phyloP scores from a whole-genome alignment of 352 stramenopile species.

The Blastocystis sp. region DNA sequence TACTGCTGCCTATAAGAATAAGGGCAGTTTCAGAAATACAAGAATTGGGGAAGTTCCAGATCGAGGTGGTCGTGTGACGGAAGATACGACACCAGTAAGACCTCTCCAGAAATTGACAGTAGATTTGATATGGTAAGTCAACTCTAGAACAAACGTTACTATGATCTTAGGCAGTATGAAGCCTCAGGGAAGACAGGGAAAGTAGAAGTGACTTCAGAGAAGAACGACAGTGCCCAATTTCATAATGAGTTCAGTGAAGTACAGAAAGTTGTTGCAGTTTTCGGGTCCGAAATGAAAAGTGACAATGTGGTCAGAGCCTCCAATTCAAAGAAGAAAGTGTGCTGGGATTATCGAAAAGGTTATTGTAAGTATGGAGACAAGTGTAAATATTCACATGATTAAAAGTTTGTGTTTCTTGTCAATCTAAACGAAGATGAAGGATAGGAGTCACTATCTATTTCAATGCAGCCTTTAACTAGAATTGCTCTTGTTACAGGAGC shows the following conservation, averaged over 20 bases:
- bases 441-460: background rate
- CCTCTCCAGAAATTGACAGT: too few relatives aligned
- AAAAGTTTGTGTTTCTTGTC: constrained; percentile 31
- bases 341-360: background rate
- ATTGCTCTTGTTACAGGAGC: constrained; percentile 51
- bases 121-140: background rate
- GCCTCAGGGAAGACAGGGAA: background rate
- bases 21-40: constrained; percentile 15
- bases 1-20: background rate
- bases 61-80: constrained; percentile 18
- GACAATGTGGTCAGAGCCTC: background rate
- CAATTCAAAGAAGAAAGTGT: background rate
- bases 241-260: constrained; percentile 2
- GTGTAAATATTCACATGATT: background rate
- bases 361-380: background rate
- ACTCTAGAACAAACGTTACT: background rate
- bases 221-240: background rate
- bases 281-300: constrained; percentile 20
- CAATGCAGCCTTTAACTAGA: constrained; percentile 1
- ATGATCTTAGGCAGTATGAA: background rate
- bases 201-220: background rate
- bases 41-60: constrained; percentile 17
- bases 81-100: background rate
- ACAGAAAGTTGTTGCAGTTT: constrained; percentile 36
- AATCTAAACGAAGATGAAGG: constrained; percentile 43